Percentiles rank a stretch among this genome's conserved stretches.
These are phyloP conservation scores for Allium sativum DNA, from an alignment of 106 monocot species.

Conservation along the genomic window DNA sequence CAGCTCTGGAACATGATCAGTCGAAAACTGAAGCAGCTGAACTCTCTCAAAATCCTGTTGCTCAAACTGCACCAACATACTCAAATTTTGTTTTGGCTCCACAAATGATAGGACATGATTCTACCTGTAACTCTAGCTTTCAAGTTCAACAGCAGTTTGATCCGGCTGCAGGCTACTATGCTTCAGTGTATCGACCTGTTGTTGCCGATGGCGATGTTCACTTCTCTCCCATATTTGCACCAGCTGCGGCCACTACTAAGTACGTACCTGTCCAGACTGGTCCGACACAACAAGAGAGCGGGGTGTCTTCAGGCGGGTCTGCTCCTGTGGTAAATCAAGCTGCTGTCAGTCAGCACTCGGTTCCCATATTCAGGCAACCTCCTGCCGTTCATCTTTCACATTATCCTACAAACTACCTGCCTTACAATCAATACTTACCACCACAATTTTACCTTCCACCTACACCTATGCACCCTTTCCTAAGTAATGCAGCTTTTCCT, in stretches of 20 bases:
- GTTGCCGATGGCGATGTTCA: constrained; percentile 57
- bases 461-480: constrained; percentile 54
- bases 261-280: constrained; percentile 41
- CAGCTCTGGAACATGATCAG: constrained; percentile 29
- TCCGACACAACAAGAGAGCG: constrained; percentile 61
- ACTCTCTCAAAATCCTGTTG: constrained; percentile 27
- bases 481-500: constrained; percentile 52
- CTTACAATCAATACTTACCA: constrained; percentile 61
- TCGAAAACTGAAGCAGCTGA: constrained; percentile 22
- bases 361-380: constrained; percentile 66
- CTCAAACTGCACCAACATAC: constrained; percentile 40
- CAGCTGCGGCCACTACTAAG: constrained; percentile 43
- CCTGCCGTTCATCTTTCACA: constrained; percentile 60
- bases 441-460: constrained; percentile 66
- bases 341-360: constrained; percentile 43
- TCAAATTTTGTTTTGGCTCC: constrained; percentile 48
- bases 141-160: too few species aligned
- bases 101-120: constrained; percentile 38
- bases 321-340: constrained; percentile 31
- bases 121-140: constrained; percentile 36
- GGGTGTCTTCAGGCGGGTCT: constrained; percentile 26
- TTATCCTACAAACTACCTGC: constrained; percentile 71
- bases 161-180: constrained; percentile 53
- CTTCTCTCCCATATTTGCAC: constrained; percentile 39
- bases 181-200: constrained; percentile 55